Evolutionary conservation across 768 basidiomycete species (phyloP).

Genomic region (Hypsizygus marmoreus): DNA sequence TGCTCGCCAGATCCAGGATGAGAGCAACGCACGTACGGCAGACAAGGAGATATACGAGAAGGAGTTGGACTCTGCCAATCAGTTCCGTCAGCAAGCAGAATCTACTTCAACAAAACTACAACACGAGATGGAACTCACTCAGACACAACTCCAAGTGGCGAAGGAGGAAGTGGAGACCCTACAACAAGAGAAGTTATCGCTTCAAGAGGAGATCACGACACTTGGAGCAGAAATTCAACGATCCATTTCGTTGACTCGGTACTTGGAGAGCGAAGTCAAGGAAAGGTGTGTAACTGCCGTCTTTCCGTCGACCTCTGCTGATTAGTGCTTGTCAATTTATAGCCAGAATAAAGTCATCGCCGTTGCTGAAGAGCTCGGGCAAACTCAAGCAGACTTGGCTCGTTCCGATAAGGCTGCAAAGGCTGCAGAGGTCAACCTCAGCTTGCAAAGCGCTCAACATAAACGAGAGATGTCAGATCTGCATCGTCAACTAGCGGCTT

Average conservation of each 20-base stretch:
- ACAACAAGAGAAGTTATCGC: slow-evolving; percentile 50
- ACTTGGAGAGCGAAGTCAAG: slow-evolving; percentile 62
- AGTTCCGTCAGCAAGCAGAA: slow-evolving; percentile 31
- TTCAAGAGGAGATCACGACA: slow-evolving; percentile 58
- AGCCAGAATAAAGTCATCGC: slow-evolving; percentile 50
- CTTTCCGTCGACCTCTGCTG: too few relatives aligned
- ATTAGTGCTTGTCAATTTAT: slow-evolving; percentile 8
- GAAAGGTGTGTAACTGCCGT: slow-evolving; percentile 49
- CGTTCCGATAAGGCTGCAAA: slow-evolving; percentile 59
- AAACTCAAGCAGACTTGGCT: slow-evolving; percentile 44
- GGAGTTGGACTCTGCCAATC: slow-evolving; percentile 30
- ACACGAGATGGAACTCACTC: slow-evolving; percentile 35
- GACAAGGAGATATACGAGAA: slow-evolving; percentile 33
- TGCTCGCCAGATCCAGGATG: slow-evolving; percentile 38
- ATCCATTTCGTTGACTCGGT: slow-evolving; percentile 57
- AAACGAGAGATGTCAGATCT: slow-evolving; percentile 63
- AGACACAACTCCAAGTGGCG: slow-evolving; percentile 43
- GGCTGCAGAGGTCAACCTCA: slow-evolving; percentile 65
- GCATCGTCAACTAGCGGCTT: slow-evolving; percentile 53
- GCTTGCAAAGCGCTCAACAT: slow-evolving; percentile 65
- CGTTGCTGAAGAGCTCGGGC: slow-evolving; percentile 43
- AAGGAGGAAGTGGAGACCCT: slow-evolving; percentile 34
- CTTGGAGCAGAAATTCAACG: slow-evolving; percentile 70
- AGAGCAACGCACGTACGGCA: slow-evolving; percentile 32
- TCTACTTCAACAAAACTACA: slow-evolving; percentile 35